Percentiles rank a stretch among this genome's conserved stretches.
These are phyloP conservation scores for Tricholoma terreum DNA, from an alignment of 768 basidiomycete genomes.

Conservation along the genomic window DNA sequence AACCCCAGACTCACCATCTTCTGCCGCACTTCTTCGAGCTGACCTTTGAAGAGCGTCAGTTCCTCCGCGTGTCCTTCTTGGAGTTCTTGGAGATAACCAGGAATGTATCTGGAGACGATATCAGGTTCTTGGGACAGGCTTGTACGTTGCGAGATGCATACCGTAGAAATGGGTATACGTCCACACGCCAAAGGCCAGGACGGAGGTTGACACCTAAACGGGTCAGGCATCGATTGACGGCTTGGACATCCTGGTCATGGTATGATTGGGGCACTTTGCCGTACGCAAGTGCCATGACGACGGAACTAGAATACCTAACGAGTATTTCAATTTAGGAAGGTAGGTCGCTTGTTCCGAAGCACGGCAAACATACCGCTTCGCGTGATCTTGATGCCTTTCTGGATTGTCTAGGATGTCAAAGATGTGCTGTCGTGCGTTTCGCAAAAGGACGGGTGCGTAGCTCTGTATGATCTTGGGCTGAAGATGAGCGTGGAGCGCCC, in stretches of 20 bases:
- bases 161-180: conserved; percentile 43
- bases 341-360: background rate
- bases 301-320: conserved; percentile 45
- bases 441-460: conserved; percentile 48
- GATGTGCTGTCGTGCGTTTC: conserved; percentile 41
- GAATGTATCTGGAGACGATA: conserved; percentile 41
- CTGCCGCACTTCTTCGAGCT: conserved; percentile 42
- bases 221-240: conserved; percentile 44
- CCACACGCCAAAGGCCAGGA: conserved; percentile 46
- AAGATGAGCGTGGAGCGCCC: conserved; percentile 55
- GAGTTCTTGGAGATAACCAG: conserved; percentile 59
- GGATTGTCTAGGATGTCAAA: conserved; percentile 43
- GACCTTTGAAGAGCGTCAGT: conserved; percentile 50
- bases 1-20: conserved; percentile 42
- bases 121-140: background rate
- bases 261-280: conserved; percentile 40
- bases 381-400: conserved; percentile 50
- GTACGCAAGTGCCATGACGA: conserved; percentile 51
- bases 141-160: background rate
- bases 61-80: conserved; percentile 56
- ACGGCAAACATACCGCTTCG: conserved; percentile 34
- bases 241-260: conserved; percentile 44
- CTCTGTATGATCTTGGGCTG: conserved; percentile 48
- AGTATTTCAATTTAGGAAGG: background rate
- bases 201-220: conserved; percentile 43